phyloP scores from a whole-genome alignment of 2,329 filamentous ascomycete species.

The Phialemoniopsis sp. region DNA sequence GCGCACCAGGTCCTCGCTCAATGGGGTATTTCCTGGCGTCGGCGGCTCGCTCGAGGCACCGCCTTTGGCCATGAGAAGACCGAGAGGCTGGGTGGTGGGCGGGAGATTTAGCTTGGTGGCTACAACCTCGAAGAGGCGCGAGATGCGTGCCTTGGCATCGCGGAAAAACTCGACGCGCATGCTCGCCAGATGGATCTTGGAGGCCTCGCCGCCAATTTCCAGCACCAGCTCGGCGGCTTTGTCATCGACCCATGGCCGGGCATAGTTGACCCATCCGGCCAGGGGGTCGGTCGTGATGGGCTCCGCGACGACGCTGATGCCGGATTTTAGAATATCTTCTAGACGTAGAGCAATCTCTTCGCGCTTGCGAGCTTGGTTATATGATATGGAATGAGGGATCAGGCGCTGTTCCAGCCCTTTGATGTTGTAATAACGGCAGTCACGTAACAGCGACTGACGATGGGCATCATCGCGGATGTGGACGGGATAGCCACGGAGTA shows the following conservation, averaged over 20 bases:
- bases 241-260: slow-evolving; percentile 81
- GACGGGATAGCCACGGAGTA: slow-evolving; percentile 80
- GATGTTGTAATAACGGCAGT: slow-evolving; percentile 90
- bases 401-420: slow-evolving; percentile 86
- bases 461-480: slow-evolving; percentile 73
- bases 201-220: slow-evolving; percentile 70
- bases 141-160: slow-evolving; percentile 64
- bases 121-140: slow-evolving; percentile 75
- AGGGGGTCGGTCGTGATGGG: slow-evolving; percentile 21
- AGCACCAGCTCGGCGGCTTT: slow-evolving; percentile 69
- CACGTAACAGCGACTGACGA: slow-evolving; percentile 71
- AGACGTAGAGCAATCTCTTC: slow-evolving; percentile 77
- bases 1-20: slow-evolving; percentile 67
- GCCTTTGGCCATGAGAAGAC: slow-evolving; percentile 63
- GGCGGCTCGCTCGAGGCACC: slow-evolving; percentile 57
- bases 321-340: slow-evolving; percentile 85
- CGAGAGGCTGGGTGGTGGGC: slow-evolving; percentile 50
- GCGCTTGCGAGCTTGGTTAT: slow-evolving; percentile 64
- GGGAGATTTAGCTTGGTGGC: slow-evolving; percentile 73
- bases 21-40: slow-evolving; percentile 64
- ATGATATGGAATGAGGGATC: slow-evolving; percentile 71
- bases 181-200: slow-evolving; percentile 45
- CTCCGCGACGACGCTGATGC: slow-evolving; percentile 63
- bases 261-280: slow-evolving; percentile 66
- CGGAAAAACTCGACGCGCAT: slow-evolving; percentile 71